Conservation (phyloP, 73 alveolate genomes). For the Tetrahymena thermophila region DNA sequence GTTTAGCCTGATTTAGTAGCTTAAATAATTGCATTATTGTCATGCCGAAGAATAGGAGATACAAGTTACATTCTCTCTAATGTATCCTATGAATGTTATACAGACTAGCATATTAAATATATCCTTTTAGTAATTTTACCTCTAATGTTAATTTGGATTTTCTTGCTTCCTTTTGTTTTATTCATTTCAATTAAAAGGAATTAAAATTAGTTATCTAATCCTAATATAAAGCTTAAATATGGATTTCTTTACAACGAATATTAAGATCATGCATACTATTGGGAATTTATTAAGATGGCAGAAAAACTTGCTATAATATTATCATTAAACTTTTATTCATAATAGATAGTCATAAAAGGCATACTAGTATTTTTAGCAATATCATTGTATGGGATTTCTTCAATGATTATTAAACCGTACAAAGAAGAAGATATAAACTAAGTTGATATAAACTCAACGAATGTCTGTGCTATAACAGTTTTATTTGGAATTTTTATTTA, state of each 20-base stretch:
- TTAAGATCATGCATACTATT: slow-evolving; percentile 2
- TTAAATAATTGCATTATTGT: background rate
- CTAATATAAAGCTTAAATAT: background rate
- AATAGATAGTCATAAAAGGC: background rate
- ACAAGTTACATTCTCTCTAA: background rate
- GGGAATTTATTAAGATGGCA: slow-evolving; percentile 24
- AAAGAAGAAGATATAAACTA: background rate
- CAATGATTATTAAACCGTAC: background rate
- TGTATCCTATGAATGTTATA: slow-evolving; percentile 5
- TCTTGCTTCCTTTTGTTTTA: background rate
- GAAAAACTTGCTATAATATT: slow-evolving; percentile 2
- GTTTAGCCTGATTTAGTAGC: background rate
- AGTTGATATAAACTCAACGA: background rate
- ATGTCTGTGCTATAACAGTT: background rate
- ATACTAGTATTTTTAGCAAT: background rate
- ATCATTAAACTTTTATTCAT: background rate
- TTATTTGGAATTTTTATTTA: background rate
- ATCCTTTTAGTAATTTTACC: slow-evolving; percentile 4
- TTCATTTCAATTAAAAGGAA: background rate
- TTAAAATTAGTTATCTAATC: background rate
- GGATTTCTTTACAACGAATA: slow-evolving; percentile 29
- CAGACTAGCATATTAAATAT: background rate
- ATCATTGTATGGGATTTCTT: background rate
- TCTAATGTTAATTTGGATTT: slow-evolving; percentile 5
- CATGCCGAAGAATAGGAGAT: slow-evolving; percentile 8